These are phyloP conservation scores for Rostrohypoxylon terebratum DNA, from an alignment of 495 filamentous ascomycete genomes.

Conservation along the genomic window DNA sequence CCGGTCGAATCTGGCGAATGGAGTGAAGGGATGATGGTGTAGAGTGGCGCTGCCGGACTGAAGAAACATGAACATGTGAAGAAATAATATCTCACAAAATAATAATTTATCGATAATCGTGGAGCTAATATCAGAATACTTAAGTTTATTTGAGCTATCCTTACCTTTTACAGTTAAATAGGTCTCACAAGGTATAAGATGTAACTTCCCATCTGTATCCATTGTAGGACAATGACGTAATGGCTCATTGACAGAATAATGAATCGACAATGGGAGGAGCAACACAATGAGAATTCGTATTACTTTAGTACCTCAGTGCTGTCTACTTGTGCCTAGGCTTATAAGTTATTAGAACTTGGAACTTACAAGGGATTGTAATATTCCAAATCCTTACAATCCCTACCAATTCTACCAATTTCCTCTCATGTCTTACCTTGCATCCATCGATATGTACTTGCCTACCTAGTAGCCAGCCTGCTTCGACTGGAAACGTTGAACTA, in stretches of 20 bases:
- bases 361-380: not conserved
- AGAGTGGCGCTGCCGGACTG: no score
- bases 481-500: not conserved
- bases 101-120: constrained; percentile 21
- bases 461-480: not conserved
- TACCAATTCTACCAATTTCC: no score
- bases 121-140: not conserved
- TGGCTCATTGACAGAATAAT: constrained; percentile 29
- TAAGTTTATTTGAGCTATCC: not conserved
- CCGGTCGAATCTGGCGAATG: not conserved
- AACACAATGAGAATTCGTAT: constrained; percentile 9
- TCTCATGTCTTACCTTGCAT: no score
- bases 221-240: constrained; percentile 43
- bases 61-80: no score
- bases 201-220: constrained; percentile 8
- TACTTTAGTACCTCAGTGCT: not conserved
- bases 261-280: constrained; percentile 25
- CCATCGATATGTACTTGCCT: not conserved
- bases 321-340: not conserved
- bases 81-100: not conserved
- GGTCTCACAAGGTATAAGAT: constrained; percentile 13
- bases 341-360: not conserved
- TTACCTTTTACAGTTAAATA: constrained; percentile 4
- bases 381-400: not conserved
- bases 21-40: not conserved